phyloP scores from a whole-genome alignment of 768 basidiomycete species.

The Termitomyces sp. region DNA sequence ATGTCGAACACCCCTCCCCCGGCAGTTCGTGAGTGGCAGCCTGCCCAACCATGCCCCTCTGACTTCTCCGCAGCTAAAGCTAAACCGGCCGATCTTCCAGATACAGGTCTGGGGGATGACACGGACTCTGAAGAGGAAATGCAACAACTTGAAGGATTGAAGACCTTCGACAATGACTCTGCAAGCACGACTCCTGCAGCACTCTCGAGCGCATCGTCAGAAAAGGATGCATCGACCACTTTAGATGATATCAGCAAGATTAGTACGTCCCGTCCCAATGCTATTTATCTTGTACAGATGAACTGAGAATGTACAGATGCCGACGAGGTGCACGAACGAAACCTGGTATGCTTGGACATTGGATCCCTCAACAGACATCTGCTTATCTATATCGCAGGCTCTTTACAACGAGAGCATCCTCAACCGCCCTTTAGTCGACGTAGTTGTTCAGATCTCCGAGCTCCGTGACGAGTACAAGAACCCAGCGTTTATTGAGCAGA shows the following conservation, averaged over 20 bases:
- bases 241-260: not conserved
- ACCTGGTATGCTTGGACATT: constrained; percentile 12
- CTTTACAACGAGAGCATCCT: constrained; percentile 31
- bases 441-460: constrained; percentile 43
- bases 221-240: not conserved
- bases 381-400: not conserved
- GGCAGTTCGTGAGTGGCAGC: constrained; percentile 11
- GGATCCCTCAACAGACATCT: not conserved
- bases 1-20: constrained; percentile 4
- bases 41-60: not conserved
- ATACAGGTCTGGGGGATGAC: constrained; percentile 5
- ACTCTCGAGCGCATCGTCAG: not conserved
- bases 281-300: not conserved
- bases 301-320: not conserved
- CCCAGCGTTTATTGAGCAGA: constrained; percentile 65
- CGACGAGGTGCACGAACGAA: constrained; percentile 17
- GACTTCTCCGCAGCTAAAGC: constrained; percentile 8
- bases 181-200: not conserved
- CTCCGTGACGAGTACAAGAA: constrained; percentile 66
- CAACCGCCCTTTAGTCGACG: constrained; percentile 48
- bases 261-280: not conserved
- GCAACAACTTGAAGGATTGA: not conserved
- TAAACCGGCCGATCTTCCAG: constrained; percentile 14
- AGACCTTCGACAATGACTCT: not conserved
- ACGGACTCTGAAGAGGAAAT: not conserved